Percentiles rank a stretch among this genome's conserved stretches.
Conservation (phyloP, 1,139 yeast genomes). For the Hansenula lynferdii region DNA sequence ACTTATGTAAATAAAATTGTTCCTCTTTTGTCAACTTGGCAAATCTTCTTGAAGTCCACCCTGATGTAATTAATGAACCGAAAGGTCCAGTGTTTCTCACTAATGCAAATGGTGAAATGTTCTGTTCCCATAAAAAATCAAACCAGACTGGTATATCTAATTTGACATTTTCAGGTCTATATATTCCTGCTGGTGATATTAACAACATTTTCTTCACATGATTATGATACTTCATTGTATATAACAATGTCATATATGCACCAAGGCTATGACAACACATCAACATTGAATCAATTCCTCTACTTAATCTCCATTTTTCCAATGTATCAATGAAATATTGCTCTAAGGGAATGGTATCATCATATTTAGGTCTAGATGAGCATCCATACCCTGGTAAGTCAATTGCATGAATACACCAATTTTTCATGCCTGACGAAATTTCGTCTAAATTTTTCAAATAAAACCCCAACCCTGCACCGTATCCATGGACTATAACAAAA, state of each 20-base stretch:
- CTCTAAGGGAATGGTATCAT: conserved; percentile 40
- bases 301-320: conserved; percentile 67
- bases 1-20: conserved; percentile 47
- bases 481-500: conserved; percentile 67
- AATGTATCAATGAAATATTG: conserved; percentile 71
- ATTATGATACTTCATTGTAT: conserved; percentile 64
- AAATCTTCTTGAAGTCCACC: conserved; percentile 72
- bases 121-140: conserved; percentile 60
- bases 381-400: conserved; percentile 78
- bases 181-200: conserved; percentile 80
- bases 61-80: conserved; percentile 69
- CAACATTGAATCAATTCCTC: conserved; percentile 52
- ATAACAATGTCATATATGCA: conserved; percentile 76
- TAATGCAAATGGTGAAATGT: conserved; percentile 64
- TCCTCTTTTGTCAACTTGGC: conserved; percentile 41
- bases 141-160: conserved; percentile 59
- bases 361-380: conserved; percentile 59
- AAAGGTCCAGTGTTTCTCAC: conserved; percentile 61
- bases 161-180: conserved; percentile 34
- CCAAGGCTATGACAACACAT: conserved; percentile 92
- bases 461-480: conserved; percentile 76
- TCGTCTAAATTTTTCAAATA: conserved; percentile 56
- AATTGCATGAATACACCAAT: conserved; percentile 67
- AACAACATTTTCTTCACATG: conserved; percentile 60
- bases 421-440: conserved; percentile 28